Evolutionary conservation across 1,284 basidiomycete genomes (phyloP), one percentile per base, ranked within the genome.

Genomic region (Entoloma clypeatum): DNA sequence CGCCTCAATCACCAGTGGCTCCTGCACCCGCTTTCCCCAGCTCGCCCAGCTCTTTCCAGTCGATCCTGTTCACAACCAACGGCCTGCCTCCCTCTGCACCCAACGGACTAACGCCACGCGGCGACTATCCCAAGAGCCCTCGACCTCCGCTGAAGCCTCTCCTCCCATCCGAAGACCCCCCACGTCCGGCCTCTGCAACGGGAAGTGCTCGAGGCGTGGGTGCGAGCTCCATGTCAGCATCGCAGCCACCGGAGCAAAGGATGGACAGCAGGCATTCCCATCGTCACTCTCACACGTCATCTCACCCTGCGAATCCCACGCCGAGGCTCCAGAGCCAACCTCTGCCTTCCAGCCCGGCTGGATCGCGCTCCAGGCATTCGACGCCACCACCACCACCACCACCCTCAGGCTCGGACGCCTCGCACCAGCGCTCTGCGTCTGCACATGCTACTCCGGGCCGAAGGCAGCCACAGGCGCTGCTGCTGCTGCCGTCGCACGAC

Each of bases 11-110:
- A n/a, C n/a, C n/a, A n/a, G n/a, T n/a, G n/a, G n/a, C n/a, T n/a
- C n/a, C n/a, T n/a, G n/a, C n/a, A n/a, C n/a, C n/a, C n/a, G n/a
- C n/a, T n/a, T n/a, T n/a, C n/a, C n/a, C n/a, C n/a, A n/a, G n/a
- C n/a, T n/a, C n/a, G n/a, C n/a, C n/a, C n/a, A n/a, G n/a, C n/a
- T n/a, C n/a, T n/a, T n/a, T n/a, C n/a, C n/a, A n/a, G n/a, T n/a
- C n/a, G n/a, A n/a, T n/a, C n/a, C 43, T 21, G 19, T 35, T 36
- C 43, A 34, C 14, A 25, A 24, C 37, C 43, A 28, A 19, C 3
- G 19, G 7, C 11, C 29, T 14, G 13, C 19, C 19, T 10, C 29
- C 11, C 21, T 13, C 14, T 5, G 25, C 14, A 13, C 39, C 14
- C 16, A 34, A 21, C 25, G 16, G 5, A 10, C 18, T n/a, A 11